Conservation (phyloP, 2,329 filamentous ascomycete genomes). For the Botrytis elliptica region DNA sequence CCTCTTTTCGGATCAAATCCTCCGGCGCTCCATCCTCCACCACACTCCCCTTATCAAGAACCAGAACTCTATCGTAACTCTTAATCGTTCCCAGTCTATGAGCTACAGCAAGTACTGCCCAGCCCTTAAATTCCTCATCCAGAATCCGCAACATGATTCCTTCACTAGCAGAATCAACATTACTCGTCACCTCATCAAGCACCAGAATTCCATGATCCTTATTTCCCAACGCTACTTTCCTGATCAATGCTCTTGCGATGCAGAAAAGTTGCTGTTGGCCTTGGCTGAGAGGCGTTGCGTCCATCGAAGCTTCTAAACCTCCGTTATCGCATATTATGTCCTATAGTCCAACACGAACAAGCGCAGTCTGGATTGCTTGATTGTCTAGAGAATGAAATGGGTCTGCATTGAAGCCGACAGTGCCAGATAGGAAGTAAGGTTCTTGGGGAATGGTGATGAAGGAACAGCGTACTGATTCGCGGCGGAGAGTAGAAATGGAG, state of each 20-base stretch:
- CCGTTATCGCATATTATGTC: slow-evolving; percentile 42
- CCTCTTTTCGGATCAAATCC: slow-evolving; percentile 51
- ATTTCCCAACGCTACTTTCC: not conserved
- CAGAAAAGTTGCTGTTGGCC: slow-evolving; percentile 51
- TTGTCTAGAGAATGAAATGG: slow-evolving; percentile 41
- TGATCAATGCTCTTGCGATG: slow-evolving; percentile 47
- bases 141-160: slow-evolving; percentile 55
- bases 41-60: slow-evolving; percentile 54
- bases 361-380: slow-evolving; percentile 44
- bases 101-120: slow-evolving; percentile 46
- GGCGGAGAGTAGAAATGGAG: slow-evolving; percentile 42
- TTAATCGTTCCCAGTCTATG: slow-evolving; percentile 41
- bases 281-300: slow-evolving; percentile 60
- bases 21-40: slow-evolving; percentile 84
- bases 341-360: slow-evolving; percentile 48
- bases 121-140: slow-evolving; percentile 50
- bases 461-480: slow-evolving; percentile 42
- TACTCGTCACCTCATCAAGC: slow-evolving; percentile 47
- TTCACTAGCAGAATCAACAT: slow-evolving; percentile 57
- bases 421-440: slow-evolving; percentile 44
- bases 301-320: slow-evolving; percentile 37
- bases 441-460: slow-evolving; percentile 47
- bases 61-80: slow-evolving; percentile 47
- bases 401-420: slow-evolving; percentile 41
- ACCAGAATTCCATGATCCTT: slow-evolving; percentile 43